A percentile compares a stretch with the other conserved stretches of the same genome.
These are phyloP conservation scores for Apiospora arundinis DNA, from an alignment of 2,329 filamentous ascomycete genomes.

Conservation along the genomic window DNA sequence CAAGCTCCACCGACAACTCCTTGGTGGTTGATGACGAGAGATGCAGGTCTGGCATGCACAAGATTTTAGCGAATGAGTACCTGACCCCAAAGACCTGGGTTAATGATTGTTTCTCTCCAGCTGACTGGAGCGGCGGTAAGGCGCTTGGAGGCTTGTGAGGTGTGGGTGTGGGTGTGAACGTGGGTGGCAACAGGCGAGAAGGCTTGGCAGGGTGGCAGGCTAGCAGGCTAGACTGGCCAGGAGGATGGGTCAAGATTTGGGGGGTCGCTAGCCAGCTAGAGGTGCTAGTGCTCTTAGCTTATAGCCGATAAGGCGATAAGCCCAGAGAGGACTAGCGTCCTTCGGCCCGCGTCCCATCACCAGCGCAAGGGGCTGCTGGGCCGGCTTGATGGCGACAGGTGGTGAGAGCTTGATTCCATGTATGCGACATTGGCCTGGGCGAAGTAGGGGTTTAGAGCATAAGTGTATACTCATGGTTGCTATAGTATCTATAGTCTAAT, in stretches of 20 bases:
- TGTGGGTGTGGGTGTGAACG: neutral
- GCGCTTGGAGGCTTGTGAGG: neutral
- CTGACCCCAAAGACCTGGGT: slow-evolving; percentile 16
- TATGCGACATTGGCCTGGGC: no score
- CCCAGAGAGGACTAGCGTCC: neutral
- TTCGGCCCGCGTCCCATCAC: neutral
- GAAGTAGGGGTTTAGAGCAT: no score
- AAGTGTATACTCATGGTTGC: no score
- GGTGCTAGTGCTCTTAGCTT: no score
- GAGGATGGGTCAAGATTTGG: neutral
- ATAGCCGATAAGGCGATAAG: slow-evolving; percentile 5
- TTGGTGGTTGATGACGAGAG: slow-evolving; percentile 8
- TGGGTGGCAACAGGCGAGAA: neutral
- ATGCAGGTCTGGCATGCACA: slow-evolving; percentile 17
- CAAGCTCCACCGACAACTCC: neutral
- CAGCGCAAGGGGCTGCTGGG: neutral
- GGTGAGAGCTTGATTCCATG: neutral
- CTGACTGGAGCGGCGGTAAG: slow-evolving; percentile 16
- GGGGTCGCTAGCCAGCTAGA: neutral
- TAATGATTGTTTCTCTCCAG: neutral
- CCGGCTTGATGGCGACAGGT: neutral
- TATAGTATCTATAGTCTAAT: no score
- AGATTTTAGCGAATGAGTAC: slow-evolving; percentile 16
- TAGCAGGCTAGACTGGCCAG: neutral
- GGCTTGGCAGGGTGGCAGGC: no score